Percentiles rank a stretch among this genome's conserved stretches.
Evolutionary conservation across 495 filamentous ascomycete species (phyloP).

Genomic region (Chlorociboria aeruginascens): DNA sequence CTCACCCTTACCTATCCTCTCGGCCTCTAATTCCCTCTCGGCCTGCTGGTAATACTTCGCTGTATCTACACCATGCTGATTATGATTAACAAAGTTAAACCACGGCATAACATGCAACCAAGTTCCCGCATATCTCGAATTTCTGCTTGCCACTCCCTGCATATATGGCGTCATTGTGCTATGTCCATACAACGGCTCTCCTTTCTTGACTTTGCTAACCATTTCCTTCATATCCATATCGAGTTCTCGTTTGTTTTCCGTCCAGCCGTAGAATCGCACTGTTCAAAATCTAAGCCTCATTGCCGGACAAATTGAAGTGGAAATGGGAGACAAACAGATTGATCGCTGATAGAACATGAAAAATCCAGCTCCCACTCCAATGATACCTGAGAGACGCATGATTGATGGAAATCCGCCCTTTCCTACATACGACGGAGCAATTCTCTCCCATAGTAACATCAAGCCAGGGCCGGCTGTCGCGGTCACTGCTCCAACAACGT

Average conservation of each 20-base stretch:
- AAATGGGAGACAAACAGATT: conserved; percentile 28
- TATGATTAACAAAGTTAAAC: conserved; percentile 98
- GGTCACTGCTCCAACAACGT: conserved; percentile 51
- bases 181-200: conserved; percentile 80
- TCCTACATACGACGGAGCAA: conserved; percentile 70
- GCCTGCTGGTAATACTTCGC: conserved; percentile 96
- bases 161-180: conserved; percentile 69
- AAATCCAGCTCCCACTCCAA: conserved; percentile 66
- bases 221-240: conserved; percentile 98
- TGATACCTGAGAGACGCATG: conserved; percentile 63
- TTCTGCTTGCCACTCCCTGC: conserved; percentile 85
- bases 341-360: conserved; percentile 59
- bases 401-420: conserved; percentile 67
- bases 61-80: conserved; percentile 93
- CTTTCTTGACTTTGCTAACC: conserved; percentile 86
- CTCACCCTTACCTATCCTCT: conserved; percentile 27
- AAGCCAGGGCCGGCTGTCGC: conserved; percentile 57
- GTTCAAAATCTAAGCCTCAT: conserved; percentile 4
- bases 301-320: neutral
- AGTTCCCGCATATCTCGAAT: conserved; percentile 79
- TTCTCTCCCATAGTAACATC: conserved; percentile 66
- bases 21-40: conserved; percentile 84
- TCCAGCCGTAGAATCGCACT: conserved; percentile 91
- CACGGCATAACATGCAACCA: conserved; percentile 78
- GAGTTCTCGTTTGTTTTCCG: conserved; percentile 80